phyloP scores from a whole-genome alignment of 2,329 filamentous ascomycete species.

The Curvularia verruculosa region DNA sequence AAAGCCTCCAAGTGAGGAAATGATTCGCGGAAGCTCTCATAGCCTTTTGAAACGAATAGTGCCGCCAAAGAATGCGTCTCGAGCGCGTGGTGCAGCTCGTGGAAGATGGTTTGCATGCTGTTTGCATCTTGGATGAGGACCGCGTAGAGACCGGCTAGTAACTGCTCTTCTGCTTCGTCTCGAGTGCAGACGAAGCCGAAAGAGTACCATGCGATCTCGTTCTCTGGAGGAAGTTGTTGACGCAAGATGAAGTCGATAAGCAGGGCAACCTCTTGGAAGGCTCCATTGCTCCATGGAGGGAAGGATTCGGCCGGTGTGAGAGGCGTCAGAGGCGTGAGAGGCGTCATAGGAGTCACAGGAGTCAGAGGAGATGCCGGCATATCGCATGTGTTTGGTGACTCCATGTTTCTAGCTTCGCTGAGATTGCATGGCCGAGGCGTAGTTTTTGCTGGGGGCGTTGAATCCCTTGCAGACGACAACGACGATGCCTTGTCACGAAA shows the following conservation, averaged over 20 bases:
- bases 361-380: not conserved
- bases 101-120: conserved; percentile 8
- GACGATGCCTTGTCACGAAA: not conserved
- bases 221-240: not conserved
- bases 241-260: conserved; percentile 7
- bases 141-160: conserved; percentile 17
- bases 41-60: conserved; percentile 16
- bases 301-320: not conserved
- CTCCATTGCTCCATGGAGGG: not conserved
- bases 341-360: not conserved
- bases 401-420: not conserved
- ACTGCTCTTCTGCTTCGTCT: conserved; percentile 8
- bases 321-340: too few species aligned
- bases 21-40: not conserved
- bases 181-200: conserved; percentile 27
- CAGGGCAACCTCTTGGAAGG: conserved; percentile 8
- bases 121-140: conserved; percentile 8
- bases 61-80: conserved; percentile 3
- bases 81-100: conserved; percentile 14
- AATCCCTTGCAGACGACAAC: not conserved
- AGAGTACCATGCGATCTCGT: conserved; percentile 11
- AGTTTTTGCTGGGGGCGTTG: not conserved
- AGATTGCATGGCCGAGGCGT: not conserved
- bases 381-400: not conserved
- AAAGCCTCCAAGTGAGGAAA: conserved; percentile 22